Conservation (phyloP, 495 filamentous ascomycete genomes). For the Penicillium bialowiezense region DNA sequence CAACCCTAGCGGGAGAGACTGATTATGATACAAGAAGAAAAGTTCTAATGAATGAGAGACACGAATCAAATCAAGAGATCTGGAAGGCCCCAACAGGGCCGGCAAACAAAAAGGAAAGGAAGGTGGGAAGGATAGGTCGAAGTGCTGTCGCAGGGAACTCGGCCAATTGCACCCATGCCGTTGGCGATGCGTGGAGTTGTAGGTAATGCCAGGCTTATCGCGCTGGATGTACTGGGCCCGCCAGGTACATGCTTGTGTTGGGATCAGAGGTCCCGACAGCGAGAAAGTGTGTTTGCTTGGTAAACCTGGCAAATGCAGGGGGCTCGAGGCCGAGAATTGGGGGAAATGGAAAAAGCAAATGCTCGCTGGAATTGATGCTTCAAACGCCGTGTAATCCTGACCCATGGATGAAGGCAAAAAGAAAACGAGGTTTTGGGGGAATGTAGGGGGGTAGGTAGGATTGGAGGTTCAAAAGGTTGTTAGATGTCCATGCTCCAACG, state of each 20-base stretch:
- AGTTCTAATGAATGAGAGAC: conserved; percentile 1
- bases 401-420: neutral
- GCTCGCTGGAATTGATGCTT: conserved; percentile 4
- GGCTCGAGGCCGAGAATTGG: no score
- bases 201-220: conserved; percentile 1
- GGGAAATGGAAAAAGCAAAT: conserved; percentile 4
- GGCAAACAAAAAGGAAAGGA: neutral
- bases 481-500: conserved; percentile 51
- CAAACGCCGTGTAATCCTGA: conserved; percentile 2
- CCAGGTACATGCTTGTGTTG: conserved; percentile 2
- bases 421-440: neutral
- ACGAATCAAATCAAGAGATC: neutral
- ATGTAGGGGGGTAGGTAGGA: neutral
- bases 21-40: conserved; percentile 10
- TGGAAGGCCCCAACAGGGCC: neutral
- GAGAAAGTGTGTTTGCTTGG: neutral
- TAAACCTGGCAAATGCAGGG: neutral
- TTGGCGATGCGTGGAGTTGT: neutral
- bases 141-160: neutral
- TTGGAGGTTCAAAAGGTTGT: neutral
- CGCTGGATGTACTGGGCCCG: conserved; percentile 5
- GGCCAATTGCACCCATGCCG: neutral
- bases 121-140: neutral
- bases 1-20: conserved; percentile 1
- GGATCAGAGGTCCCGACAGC: conserved; percentile 1